A percentile compares a stretch with the other conserved stretches of the same genome.
phyloP scores from a whole-genome alignment of 208 protist species.

The Trypanosoma avium region DNA sequence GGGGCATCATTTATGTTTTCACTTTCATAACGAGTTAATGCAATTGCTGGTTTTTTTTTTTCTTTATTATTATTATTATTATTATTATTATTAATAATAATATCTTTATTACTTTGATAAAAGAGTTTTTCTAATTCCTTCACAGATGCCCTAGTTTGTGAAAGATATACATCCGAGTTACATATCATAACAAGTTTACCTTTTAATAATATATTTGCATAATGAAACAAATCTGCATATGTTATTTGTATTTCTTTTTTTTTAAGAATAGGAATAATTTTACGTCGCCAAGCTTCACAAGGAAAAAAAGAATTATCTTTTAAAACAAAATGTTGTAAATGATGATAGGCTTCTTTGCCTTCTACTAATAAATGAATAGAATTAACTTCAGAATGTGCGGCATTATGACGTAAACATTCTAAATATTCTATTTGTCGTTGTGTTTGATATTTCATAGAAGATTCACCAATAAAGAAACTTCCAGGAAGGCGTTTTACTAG shows the following conservation, averaged over 20 bases:
- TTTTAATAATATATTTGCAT: constrained; percentile 61
- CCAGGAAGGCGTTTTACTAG: constrained; percentile 57
- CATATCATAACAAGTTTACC: constrained; percentile 73
- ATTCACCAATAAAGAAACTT: constrained; percentile 55
- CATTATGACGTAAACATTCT: constrained; percentile 58
- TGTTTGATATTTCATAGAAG: constrained; percentile 22
- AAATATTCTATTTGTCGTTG: constrained; percentile 74
- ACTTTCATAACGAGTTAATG: constrained; percentile 80
- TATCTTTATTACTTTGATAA: constrained; percentile 3
- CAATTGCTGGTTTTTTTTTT: too few species aligned
- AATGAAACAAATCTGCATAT: constrained; percentile 76
- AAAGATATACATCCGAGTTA: constrained; percentile 84
- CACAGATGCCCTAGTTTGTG: constrained; percentile 34
- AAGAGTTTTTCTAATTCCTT: constrained; percentile 35
- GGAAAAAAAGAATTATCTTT: constrained; percentile 9
- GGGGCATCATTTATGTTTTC: constrained; percentile 47
- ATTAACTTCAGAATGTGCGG: constrained; percentile 43
- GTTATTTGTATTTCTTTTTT: constrained; percentile 32
- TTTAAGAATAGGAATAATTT: constrained; percentile 58
- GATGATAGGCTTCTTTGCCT: constrained; percentile 47
- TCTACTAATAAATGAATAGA: constrained; percentile 70
- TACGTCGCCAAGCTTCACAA: constrained; percentile 4
- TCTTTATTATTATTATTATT: too few species aligned
- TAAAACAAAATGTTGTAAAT: constrained; percentile 49
- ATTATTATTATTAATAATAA: too few species aligned